phyloP scores from a whole-genome alignment of 164 flowering plant genomes.

The Aristolochia contorta region DNA sequence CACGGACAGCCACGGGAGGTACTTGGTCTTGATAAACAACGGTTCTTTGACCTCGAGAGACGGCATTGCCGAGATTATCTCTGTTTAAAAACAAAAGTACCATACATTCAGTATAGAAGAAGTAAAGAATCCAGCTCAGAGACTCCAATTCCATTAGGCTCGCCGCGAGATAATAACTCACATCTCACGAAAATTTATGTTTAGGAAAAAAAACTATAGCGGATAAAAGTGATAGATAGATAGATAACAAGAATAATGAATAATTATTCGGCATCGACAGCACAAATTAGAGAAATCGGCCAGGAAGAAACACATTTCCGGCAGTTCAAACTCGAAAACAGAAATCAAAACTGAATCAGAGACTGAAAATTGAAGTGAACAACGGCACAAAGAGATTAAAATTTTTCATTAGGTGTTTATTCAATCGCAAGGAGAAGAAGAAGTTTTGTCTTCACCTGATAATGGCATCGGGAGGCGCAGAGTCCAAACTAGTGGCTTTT shows the following conservation, averaged over 20 bases:
- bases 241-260: too few relatives aligned
- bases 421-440: not conserved
- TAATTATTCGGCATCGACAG: too few relatives aligned
- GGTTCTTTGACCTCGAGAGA: conserved; percentile 8
- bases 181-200: too few relatives aligned
- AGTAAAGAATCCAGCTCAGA: too few relatives aligned
- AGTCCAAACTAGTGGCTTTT: conserved; percentile 24
- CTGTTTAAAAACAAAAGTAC: not conserved
- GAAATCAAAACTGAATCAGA: too few relatives aligned
- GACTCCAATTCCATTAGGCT: not conserved
- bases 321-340: too few relatives aligned
- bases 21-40: conserved; percentile 51
- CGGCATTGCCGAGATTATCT: not conserved
- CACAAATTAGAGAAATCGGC: too few relatives aligned
- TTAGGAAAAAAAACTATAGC: not conserved
- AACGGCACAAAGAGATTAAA: conserved; percentile 14
- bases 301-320: too few relatives aligned
- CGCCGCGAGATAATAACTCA: not conserved
- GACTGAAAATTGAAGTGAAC: conserved; percentile 16
- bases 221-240: not conserved
- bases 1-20: conserved; percentile 28
- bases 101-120: not conserved
- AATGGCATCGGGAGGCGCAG: conserved; percentile 35
- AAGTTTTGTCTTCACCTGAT: conserved; percentile 18
- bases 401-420: not conserved